Evolutionary conservation across 1,284 basidiomycete species (phyloP), one percentile per base, ranked within the genome.

Genomic region (Erythrobasidium hasegawianum): DNA sequence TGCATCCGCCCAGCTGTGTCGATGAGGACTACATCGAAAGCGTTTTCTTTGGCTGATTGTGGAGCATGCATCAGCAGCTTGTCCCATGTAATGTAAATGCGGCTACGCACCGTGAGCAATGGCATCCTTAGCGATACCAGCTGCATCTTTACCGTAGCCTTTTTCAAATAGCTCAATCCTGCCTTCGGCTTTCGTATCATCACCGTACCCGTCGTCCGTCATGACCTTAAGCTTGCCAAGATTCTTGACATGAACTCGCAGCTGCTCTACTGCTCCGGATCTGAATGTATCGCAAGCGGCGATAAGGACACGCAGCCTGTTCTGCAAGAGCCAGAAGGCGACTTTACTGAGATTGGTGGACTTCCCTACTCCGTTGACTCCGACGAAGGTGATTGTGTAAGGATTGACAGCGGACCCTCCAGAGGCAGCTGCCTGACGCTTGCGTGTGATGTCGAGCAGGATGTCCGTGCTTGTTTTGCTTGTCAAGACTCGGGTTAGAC

Each of bases 291-390:
- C 96, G 75, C 96, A 98, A 11, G 96, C 96, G 26, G 96, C 96
- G 72, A 99, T 97, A 70, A 98, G 82, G 20, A 99, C 95, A 29
- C 88, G 83, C 47, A 95, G 79, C 9, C 88, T 87, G 75, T 99
- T 98, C 79, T 98, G 95, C 54, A 98, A 86, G 20, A 99, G 82
- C 96, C 96, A 98, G 80, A 98, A 98, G 79, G 92, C 95, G 56
- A 99, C 95, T 80, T 99, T 99, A 59, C 89, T 91, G 27, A 99
- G 80, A 77, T 97, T 98, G 3, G 96, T 98, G 72, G 92, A 96
- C 81, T 99, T 99, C 58, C 96, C 96, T 20, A 99, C 96, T 22
- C 96, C 96, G 76, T 99, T 99, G 57, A 99, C 96, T n/a, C 96
- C 96, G 49, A 98, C 94, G 76, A 99, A 99, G 0, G 92, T 88